Evolutionary conservation across 2,329 filamentous ascomycete species (phyloP).

Genomic region (Daldinia sp.): DNA sequence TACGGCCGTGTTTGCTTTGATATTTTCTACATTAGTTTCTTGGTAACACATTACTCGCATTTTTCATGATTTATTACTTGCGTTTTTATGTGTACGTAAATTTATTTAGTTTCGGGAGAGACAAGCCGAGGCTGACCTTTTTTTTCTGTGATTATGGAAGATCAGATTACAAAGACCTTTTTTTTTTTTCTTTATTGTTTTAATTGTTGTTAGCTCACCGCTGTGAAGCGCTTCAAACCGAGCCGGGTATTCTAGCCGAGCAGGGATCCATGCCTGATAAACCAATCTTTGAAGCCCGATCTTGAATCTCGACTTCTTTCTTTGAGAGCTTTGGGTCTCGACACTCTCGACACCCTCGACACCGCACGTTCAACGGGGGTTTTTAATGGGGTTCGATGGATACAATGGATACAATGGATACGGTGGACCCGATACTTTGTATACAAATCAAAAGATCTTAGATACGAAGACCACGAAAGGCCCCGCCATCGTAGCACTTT

Average conservation of each 20-base stretch:
- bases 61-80: neutral
- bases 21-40: neutral
- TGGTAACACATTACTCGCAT: neutral
- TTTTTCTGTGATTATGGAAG: conserved; percentile 8
- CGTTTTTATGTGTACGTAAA: neutral
- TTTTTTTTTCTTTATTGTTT: neutral
- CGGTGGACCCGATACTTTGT: neutral
- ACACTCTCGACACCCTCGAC: neutral
- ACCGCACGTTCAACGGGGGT: neutral
- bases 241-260: neutral
- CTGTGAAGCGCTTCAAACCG: conserved; percentile 27
- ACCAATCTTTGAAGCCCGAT: conserved; percentile 5
- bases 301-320: conserved; percentile 22
- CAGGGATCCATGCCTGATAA: conserved; percentile 9
- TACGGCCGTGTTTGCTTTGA: neutral
- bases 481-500: conserved; percentile 21
- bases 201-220: conserved; percentile 13
- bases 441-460: conserved; percentile 21
- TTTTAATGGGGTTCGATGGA: neutral
- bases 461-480: conserved; percentile 29
- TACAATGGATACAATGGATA: conserved; percentile 2
- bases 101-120: neutral
- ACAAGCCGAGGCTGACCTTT: conserved; percentile 22
- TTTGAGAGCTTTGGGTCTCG: neutral
- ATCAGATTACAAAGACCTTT: conserved; percentile 16